These are phyloP conservation scores for Bryopsis sp. DNA, from an alignment of 139 green algal genomes.

Conservation along the genomic window DNA sequence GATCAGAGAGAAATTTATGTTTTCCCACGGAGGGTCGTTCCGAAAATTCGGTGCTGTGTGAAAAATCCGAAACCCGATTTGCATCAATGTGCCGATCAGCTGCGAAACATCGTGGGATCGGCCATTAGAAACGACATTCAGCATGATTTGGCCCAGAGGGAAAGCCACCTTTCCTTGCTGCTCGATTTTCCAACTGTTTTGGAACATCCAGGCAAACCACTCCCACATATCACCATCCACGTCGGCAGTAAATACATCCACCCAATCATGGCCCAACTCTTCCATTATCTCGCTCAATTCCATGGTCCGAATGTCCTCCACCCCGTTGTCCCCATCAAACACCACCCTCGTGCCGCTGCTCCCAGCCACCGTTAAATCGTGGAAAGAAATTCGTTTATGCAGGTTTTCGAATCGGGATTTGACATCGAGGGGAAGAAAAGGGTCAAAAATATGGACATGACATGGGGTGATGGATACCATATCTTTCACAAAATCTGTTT, in stretches of 20 bases:
- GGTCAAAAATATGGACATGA: not conserved
- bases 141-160: not conserved
- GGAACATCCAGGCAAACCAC: not conserved
- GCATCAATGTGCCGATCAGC: not conserved
- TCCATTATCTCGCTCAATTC: not conserved
- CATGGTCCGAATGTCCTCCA: not conserved
- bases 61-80: not conserved
- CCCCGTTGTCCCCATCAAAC: not conserved
- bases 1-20: not conserved
- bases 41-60: not conserved
- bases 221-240: not conserved
- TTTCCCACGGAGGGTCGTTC: not conserved
- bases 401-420: not conserved
- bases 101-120: not conserved
- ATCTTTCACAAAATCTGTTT: not conserved
- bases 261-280: not conserved
- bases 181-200: not conserved
- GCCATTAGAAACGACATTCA: not conserved
- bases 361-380: not conserved
- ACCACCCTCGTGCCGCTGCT: not conserved
- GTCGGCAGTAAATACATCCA: constrained; percentile 2
- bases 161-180: not conserved
- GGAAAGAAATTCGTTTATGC: not conserved
- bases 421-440: not conserved
- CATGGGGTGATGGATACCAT: not conserved